Percentiles rank a stretch among this genome's conserved stretches.
Evolutionary conservation across 148 eudicot genomes (phyloP).

Genomic region (Rhododendron henanense): DNA sequence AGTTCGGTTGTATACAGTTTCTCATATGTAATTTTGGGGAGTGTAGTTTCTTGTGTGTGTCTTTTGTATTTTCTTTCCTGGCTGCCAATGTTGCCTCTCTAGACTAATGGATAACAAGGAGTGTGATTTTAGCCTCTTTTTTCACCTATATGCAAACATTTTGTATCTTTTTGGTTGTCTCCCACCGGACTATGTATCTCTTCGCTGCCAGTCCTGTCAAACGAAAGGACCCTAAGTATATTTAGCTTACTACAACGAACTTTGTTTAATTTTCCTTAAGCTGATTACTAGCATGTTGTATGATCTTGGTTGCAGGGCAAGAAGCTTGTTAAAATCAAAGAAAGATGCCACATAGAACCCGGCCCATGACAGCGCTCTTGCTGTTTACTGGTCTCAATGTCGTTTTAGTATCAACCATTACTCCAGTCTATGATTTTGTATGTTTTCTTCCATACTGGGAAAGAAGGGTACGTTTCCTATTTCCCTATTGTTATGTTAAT

Average conservation of each 20-base stretch:
- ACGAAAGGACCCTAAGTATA: background rate
- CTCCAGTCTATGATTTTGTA: constrained; percentile 83
- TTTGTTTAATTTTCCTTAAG: background rate
- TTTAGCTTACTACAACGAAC: background rate
- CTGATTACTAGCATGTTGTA: background rate
- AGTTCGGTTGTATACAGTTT: background rate
- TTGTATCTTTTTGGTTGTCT: background rate
- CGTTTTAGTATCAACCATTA: constrained; percentile 61
- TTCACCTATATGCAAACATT: background rate
- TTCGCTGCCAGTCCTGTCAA: background rate
- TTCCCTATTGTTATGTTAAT: background rate
- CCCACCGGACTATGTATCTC: background rate
- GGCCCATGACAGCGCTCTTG: constrained; percentile 82
- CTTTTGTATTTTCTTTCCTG: background rate
- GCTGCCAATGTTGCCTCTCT: background rate
- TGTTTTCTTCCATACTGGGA: constrained; percentile 94
- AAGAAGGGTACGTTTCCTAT: constrained; percentile 67
- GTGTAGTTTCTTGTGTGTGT: background rate
- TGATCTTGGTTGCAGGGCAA: background rate
- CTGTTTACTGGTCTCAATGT: constrained; percentile 80
- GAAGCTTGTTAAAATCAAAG: background rate
- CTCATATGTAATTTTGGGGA: background rate
- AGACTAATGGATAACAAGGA: background rate
- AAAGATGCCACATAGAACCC: constrained; percentile 76
- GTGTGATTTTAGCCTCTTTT: background rate